Evolutionary conservation across 306 rosid species (phyloP).

Genomic region (Boehmeria nivea): DNA sequence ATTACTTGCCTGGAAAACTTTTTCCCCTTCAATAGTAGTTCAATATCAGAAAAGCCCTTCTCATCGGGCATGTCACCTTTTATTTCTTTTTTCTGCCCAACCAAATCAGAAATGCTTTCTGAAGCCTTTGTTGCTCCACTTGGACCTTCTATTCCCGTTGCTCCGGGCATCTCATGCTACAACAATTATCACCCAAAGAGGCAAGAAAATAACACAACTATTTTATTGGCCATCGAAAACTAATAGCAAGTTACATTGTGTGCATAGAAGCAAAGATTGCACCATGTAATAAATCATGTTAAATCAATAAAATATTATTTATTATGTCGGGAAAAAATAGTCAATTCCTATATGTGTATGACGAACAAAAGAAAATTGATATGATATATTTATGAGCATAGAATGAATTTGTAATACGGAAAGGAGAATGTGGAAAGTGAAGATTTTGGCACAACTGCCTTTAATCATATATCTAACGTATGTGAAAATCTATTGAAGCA

Average conservation of each 20-base stretch:
- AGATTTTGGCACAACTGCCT: not conserved
- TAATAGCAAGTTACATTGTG: not conserved
- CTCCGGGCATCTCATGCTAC: constrained; percentile 25
- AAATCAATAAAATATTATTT: not conserved
- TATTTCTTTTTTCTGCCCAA: constrained; percentile 5
- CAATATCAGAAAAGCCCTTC: constrained; percentile 31
- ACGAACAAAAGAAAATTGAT: not conserved
- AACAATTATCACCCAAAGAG: constrained; percentile 12
- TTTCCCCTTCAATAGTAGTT: constrained; percentile 38
- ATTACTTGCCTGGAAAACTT: constrained; percentile 40
- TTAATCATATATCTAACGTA: too few relatives aligned
- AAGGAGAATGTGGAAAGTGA: too few relatives aligned
- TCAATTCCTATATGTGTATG: not conserved
- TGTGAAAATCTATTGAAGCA: too few relatives aligned
- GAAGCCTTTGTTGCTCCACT: constrained; percentile 14
- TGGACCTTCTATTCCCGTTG: constrained; percentile 28
- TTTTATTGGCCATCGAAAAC: not conserved
- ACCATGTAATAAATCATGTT: not conserved
- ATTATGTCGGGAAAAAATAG: not conserved
- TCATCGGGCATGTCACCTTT: constrained; percentile 11
- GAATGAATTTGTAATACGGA: too few relatives aligned
- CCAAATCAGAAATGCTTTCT: constrained; percentile 17
- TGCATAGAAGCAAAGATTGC: not conserved
- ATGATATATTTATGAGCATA: too few relatives aligned
- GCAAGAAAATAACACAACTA: not conserved